Evolutionary conservation across 306 rosid genomes (phyloP).

Genomic region (Ormosia emarginata): DNA sequence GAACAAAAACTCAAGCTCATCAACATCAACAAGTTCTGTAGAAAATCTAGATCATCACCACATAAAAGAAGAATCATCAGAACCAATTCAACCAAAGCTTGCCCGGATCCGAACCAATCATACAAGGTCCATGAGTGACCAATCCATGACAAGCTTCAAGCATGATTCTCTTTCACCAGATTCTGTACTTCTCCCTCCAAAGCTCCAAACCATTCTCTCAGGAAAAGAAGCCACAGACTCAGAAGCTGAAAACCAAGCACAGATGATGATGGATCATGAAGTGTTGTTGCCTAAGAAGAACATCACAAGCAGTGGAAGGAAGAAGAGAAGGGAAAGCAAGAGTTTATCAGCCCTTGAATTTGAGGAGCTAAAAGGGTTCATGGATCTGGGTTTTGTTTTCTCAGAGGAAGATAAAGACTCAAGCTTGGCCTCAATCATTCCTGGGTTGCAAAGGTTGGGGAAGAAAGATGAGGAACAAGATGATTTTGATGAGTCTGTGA

Average conservation of each 20-base stretch:
- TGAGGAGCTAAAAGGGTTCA: conserved; percentile 88
- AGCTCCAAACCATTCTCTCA: conserved; percentile 51
- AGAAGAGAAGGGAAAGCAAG: conserved; percentile 50
- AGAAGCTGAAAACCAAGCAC: conserved; percentile 19
- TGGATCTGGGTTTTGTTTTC: conserved; percentile 95
- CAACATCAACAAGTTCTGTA: conserved; percentile 17
- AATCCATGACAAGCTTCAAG: conserved; percentile 41
- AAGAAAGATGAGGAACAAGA: conserved; percentile 27
- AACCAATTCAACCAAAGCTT: conserved; percentile 40
- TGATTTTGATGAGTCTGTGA: conserved; percentile 10
- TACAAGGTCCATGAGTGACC: conserved; percentile 67
- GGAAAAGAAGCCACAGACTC: conserved; percentile 46
- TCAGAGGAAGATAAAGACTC: conserved; percentile 74
- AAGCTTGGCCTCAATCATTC: conserved; percentile 75
- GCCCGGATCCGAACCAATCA: conserved; percentile 31
- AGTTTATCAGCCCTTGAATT: conserved; percentile 83
- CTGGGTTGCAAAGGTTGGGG: conserved; percentile 73
- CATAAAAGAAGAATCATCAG: conserved; percentile 5
- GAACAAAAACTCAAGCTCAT: conserved; percentile 10
- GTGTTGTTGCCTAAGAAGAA: conserved; percentile 24
- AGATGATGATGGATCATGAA: neutral
- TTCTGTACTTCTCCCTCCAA: conserved; percentile 42
- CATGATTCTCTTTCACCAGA: conserved; percentile 51
- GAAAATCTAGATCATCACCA: conserved; percentile 20
- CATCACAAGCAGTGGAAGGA: neutral